Evolutionary conservation across 495 filamentous ascomycete species (phyloP).

Genomic region (Chaetomidium leptoderma): DNA sequence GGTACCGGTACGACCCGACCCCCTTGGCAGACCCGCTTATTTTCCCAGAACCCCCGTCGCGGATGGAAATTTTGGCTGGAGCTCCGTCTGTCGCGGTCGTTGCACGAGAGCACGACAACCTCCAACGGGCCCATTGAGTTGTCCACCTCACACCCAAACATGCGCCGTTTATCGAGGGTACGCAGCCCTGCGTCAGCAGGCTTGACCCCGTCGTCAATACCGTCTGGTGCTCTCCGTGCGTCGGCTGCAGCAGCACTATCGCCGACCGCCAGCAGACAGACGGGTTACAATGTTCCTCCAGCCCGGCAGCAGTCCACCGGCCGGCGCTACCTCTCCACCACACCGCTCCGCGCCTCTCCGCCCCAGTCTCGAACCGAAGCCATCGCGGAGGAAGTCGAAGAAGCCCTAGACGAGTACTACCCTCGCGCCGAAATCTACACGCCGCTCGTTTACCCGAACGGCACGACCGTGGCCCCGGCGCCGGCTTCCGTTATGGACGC

Average conservation of each 20-base stretch:
- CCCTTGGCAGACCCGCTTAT: conserved; percentile 1
- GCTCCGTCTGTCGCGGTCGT: conserved; percentile 7
- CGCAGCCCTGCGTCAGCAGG: conserved; percentile 22
- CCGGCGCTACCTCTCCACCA: conserved; percentile 25
- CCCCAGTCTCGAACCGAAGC: neutral
- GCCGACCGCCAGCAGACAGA: too few relatives aligned
- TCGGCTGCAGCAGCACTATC: conserved; percentile 11
- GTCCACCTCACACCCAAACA: conserved; percentile 6
- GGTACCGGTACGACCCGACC: neutral
- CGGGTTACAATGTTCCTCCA: neutral
- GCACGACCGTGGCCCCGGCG: conserved; percentile 12
- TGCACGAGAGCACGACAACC: conserved; percentile 1
- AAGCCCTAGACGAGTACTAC: neutral
- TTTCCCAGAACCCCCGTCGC: neutral
- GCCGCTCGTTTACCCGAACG: conserved; percentile 24
- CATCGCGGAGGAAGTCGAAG: neutral
- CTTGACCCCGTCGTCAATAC: conserved; percentile 20
- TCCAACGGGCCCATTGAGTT: conserved; percentile 14
- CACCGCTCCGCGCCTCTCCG: neutral
- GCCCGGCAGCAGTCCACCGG: conserved; percentile 1
- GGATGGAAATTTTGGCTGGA: conserved; percentile 22
- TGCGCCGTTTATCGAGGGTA: conserved; percentile 33
- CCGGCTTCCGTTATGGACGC: conserved; percentile 33
- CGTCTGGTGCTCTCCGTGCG: conserved; percentile 17
- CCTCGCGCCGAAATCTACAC: conserved; percentile 7